Conservation (phyloP, 2,329 filamentous ascomycete genomes). For the Canariomyces notabilis region DNA sequence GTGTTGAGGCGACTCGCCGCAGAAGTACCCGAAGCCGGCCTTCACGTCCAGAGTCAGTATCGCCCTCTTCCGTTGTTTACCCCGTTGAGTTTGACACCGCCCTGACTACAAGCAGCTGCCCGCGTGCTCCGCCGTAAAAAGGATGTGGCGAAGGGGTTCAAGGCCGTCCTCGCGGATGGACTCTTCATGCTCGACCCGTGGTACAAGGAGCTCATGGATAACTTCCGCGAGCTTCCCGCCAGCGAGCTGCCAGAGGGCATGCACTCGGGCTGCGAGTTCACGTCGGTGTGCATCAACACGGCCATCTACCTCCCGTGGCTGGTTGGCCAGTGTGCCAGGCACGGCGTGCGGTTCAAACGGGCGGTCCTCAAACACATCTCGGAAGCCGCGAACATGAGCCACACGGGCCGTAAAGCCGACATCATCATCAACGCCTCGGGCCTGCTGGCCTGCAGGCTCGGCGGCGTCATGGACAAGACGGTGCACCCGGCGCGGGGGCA, state of each 20-base stretch:
- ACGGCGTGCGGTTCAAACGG: conserved; percentile 64
- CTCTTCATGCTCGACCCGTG: conserved; percentile 65
- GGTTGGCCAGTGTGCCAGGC: conserved; percentile 69
- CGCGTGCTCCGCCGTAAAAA: conserved; percentile 53
- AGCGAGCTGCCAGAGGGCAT: conserved; percentile 58
- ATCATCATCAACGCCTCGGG: conserved; percentile 84
- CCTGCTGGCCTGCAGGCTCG: conserved; percentile 66
- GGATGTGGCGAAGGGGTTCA: conserved; percentile 42
- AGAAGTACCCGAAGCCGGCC: conserved; percentile 69
- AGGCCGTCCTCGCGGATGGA: conserved; percentile 51
- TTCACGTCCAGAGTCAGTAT: conserved; percentile 66
- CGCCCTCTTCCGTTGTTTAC: background rate
- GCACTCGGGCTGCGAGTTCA: conserved; percentile 71
- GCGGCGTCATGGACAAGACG: conserved; percentile 71
- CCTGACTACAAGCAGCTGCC: conserved; percentile 35
- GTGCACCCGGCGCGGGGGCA: conserved; percentile 78
- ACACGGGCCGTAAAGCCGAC: conserved; percentile 53
- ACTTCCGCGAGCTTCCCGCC: conserved; percentile 59
- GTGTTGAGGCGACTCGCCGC: conserved; percentile 55
- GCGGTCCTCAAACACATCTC: conserved; percentile 62
- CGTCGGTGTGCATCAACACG: conserved; percentile 86
- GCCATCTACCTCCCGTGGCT: conserved; percentile 85
- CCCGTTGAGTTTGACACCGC: background rate
- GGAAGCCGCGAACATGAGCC: conserved; percentile 60
- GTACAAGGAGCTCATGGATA: conserved; percentile 66